phyloP scores from a whole-genome alignment of 1,284 basidiomycete species.

The Leccinum subspadiceum region DNA sequence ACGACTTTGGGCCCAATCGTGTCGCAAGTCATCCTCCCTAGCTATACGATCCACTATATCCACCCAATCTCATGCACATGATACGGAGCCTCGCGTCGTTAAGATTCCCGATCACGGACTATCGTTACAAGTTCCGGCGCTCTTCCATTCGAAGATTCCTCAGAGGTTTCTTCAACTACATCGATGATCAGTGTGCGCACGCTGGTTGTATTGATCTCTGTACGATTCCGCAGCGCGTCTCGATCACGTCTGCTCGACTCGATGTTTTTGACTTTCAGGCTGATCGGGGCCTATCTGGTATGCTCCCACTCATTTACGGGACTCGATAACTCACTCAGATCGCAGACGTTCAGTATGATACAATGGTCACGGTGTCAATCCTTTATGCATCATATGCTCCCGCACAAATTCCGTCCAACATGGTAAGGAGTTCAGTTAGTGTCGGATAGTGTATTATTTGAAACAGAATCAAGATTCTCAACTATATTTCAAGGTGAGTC shows the following conservation, averaged over 20 bases:
- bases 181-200: slow-evolving; percentile 47
- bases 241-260: slow-evolving; percentile 55
- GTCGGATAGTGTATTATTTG: neutral
- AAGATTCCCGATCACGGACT: neutral
- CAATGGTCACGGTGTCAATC: neutral
- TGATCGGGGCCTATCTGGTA: neutral
- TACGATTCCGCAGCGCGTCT: slow-evolving; percentile 43
- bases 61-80: neutral
- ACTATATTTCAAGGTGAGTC: neutral
- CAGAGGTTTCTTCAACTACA: slow-evolving; percentile 58
- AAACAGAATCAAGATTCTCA: neutral
- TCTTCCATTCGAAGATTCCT: neutral
- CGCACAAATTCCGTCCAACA: neutral
- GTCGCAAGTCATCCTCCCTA: neutral
- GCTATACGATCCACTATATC: neutral
- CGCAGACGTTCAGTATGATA: neutral
- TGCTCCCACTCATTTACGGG: neutral
- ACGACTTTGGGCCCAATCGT: neutral
- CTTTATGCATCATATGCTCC: neutral
- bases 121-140: neutral
- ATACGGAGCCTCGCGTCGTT: neutral
- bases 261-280: neutral
- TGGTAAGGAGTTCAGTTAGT: neutral
- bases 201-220: neutral
- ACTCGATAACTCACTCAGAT: neutral